Evolutionary conservation across 2,329 filamentous ascomycete genomes (phyloP), one percentile per base, ranked within the genome.

Genomic region (Exophiala lecanii-corni): DNA sequence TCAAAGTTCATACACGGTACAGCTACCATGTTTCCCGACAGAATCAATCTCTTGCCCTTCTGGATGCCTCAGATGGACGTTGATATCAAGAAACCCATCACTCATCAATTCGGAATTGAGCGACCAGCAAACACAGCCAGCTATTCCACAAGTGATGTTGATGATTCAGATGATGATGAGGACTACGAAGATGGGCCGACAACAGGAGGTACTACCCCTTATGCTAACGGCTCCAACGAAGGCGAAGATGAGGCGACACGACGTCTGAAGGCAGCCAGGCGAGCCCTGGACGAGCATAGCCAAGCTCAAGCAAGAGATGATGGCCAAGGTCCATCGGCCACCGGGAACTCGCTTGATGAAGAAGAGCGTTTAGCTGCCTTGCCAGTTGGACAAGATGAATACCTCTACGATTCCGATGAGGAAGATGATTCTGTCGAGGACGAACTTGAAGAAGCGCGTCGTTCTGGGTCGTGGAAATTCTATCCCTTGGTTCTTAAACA

Each of bases 51-150:
- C 9, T 73, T 98, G 4, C 92, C 92, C 1, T 98, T 87, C 72
- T 98, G 92, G 92, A 86, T 91, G 73, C 92, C 92, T 1, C 92
- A 98, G 67, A 98, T 98, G 92, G 83, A 94, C 55, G 81, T 94
- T 17, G 92, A 98, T 60, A 98, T 98, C 57, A 86, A 89, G 55
- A 98, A 98, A 67, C 89, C 92, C 1, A 78, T 81, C 20, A 88
- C 80, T 3, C 88, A 92, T 58, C 81, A 84, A 55, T 97, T 97
- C 61, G 92, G 92, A 42, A 96, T 98, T 56, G 84, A 86, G 58
- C 77, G 91, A 23, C 81, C 85, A 1, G 81, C 79, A 5, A 78
- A 86, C 15, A 87, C 84, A 41, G 81, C 82, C 23, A 86, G 81
- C 26, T 81, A 85, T 42, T 82, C 80, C 16, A 89, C 86, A 1